phyloP scores from a whole-genome alignment of 768 basidiomycete species.

The Tulasnella calospora region DNA sequence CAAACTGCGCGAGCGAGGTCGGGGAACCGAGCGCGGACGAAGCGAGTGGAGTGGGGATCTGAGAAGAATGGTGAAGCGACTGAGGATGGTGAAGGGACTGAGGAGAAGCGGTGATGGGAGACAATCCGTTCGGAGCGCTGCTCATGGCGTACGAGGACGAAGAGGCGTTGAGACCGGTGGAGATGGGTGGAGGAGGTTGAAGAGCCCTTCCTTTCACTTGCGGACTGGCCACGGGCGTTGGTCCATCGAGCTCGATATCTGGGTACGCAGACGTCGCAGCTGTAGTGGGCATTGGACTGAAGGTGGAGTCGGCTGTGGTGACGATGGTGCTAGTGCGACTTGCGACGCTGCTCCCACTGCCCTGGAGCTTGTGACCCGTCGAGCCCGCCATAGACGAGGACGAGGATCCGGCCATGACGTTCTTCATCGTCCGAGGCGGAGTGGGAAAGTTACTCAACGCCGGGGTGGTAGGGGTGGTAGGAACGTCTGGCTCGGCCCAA shows the following conservation, averaged over 20 bases:
- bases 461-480: constrained; percentile 15
- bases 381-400: not conserved
- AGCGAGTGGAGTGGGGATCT: constrained; percentile 1
- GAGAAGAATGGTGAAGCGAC: not conserved
- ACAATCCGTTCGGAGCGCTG: constrained; percentile 2
- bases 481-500: constrained; percentile 18
- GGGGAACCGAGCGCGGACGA: not conserved
- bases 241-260: constrained; percentile 9
- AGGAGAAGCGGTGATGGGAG: constrained; percentile 13
- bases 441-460: not conserved
- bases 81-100: not conserved
- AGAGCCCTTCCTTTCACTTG: not conserved
- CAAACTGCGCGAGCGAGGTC: not conserved
- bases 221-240: not conserved
- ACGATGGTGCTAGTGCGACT: not conserved
- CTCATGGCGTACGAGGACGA: not conserved
- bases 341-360: not conserved
- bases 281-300: not conserved
- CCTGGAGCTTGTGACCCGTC: not conserved
- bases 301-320: not conserved
- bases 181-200: not conserved
- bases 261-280: not conserved
- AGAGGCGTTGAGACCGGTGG: not conserved
- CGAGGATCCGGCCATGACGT: not conserved
- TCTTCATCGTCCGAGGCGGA: not conserved